Percentiles rank a stretch among this genome's conserved stretches.
Conservation (phyloP, 768 basidiomycete genomes). For the Boletellus ananiceps region DNA sequence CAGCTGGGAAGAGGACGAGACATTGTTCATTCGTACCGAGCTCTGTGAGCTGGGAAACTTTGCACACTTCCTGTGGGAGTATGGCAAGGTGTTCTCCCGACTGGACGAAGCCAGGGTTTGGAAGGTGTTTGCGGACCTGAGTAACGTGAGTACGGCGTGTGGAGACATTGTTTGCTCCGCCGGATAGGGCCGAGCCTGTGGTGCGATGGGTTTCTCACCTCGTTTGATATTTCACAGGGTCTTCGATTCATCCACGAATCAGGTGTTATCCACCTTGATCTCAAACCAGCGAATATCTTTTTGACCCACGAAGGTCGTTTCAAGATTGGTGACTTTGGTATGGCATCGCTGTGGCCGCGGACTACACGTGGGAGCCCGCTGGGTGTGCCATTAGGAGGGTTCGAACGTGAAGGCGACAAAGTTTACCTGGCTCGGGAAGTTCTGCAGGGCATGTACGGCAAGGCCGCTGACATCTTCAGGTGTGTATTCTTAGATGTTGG, state of each 20-base stretch:
- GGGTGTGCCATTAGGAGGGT: constrained; percentile 40
- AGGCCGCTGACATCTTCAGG: constrained; percentile 97
- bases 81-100: constrained; percentile 76
- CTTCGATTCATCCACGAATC: constrained; percentile 85
- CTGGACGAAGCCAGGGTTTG: constrained; percentile 92
- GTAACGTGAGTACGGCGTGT: constrained; percentile 57
- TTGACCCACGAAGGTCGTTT: constrained; percentile 82
- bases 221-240: constrained; percentile 46
- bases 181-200: constrained; percentile 20
- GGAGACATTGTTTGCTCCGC: constrained; percentile 3
- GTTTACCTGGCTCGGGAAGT: constrained; percentile 97
- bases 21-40: constrained; percentile 89
- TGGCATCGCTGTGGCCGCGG: constrained; percentile 93
- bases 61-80: constrained; percentile 85
- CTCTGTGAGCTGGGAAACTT: constrained; percentile 93
- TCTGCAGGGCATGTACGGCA: constrained; percentile 85
- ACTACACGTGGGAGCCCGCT: constrained; percentile 33
- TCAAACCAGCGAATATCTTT: constrained; percentile 97
- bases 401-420: constrained; percentile 97
- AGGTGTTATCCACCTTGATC: constrained; percentile 89
- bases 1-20: constrained; percentile 92
- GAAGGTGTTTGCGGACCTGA: constrained; percentile 91
- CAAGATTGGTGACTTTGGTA: constrained; percentile 98
- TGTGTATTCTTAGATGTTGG: constrained; percentile 36
- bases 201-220: constrained; percentile 23